Conservation (phyloP, 2,329 filamentous ascomycete genomes). For the Diaporthe humulicola region DNA sequence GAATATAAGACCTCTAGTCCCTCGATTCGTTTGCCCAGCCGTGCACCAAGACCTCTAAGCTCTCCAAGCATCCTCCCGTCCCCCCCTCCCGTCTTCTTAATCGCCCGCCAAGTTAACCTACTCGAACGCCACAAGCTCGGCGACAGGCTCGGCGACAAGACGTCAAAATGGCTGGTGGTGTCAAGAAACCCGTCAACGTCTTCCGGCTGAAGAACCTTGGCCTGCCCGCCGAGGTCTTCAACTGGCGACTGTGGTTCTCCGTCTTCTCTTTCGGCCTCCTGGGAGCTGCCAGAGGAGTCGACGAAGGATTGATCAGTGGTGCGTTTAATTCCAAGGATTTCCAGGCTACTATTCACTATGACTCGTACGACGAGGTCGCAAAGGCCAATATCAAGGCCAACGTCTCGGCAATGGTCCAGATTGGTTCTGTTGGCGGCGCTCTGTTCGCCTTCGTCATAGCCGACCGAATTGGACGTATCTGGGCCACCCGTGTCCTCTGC, state of each 20-base stretch:
- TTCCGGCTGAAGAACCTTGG: conserved; percentile 74
- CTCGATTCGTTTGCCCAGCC: conserved; percentile 10
- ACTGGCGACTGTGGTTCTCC: conserved; percentile 84
- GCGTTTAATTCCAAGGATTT: conserved; percentile 78
- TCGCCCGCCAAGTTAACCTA: background rate
- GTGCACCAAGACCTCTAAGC: conserved; percentile 19
- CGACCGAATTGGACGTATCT: conserved; percentile 73
- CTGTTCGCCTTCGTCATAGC: conserved; percentile 72
- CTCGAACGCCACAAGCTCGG: conserved; percentile 18
- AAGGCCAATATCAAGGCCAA: conserved; percentile 80
- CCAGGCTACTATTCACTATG: conserved; percentile 69
- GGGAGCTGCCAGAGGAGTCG: conserved; percentile 82
- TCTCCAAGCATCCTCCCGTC: conserved; percentile 17
- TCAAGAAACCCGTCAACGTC: conserved; percentile 71
- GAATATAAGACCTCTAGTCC: conserved; percentile 15
- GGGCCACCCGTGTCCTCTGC: conserved; percentile 71
- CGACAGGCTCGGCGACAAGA: conserved; percentile 26
- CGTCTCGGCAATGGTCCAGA: conserved; percentile 85
- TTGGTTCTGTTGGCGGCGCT: conserved; percentile 80
- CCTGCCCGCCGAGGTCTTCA: conserved; percentile 79
- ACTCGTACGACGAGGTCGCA: conserved; percentile 63
- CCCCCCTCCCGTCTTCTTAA: conserved; percentile 12
- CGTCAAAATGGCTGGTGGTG: conserved; percentile 61
- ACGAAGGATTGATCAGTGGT: conserved; percentile 83
- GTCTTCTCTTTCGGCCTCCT: conserved; percentile 81